Conservation (phyloP, 1,284 basidiomycete species). For the Bjerkandera adusta region DNA sequence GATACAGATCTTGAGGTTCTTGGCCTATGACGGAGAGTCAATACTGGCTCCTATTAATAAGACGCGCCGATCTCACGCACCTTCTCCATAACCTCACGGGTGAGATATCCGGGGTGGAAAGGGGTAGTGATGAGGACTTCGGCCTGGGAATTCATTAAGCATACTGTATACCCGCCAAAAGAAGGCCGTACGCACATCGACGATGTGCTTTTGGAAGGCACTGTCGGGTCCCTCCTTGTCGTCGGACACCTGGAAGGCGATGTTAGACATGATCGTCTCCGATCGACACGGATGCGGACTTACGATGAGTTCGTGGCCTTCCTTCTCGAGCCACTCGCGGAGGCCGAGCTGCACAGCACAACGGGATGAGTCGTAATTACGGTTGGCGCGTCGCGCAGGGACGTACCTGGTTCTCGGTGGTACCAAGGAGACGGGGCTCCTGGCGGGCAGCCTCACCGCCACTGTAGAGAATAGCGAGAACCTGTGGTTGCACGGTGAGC, state of each 20-base stretch:
- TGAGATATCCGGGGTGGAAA: slow-evolving; percentile 88
- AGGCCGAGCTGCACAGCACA: slow-evolving; percentile 41
- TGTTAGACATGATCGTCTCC: neutral
- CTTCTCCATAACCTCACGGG: slow-evolving; percentile 62
- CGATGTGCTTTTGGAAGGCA: slow-evolving; percentile 83
- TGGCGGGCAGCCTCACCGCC: slow-evolving; percentile 69
- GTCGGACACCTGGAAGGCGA: slow-evolving; percentile 41
- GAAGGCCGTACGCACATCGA: slow-evolving; percentile 58
- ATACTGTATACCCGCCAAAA: too few relatives aligned
- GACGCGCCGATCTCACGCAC: neutral
- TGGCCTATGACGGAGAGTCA: slow-evolving; percentile 48
- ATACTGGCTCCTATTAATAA: neutral
- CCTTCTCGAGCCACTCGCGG: slow-evolving; percentile 61
- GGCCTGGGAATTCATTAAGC: slow-evolving; percentile 37
- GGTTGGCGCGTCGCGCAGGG: neutral
- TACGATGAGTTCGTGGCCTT: slow-evolving; percentile 76
- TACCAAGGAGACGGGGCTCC: slow-evolving; percentile 83
- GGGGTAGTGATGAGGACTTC: slow-evolving; percentile 85
- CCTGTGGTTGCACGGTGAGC: slow-evolving; percentile 40
- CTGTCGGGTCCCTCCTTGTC: slow-evolving; percentile 86
- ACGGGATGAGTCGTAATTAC: neutral
- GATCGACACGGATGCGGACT: neutral
- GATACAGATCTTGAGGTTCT: slow-evolving; percentile 87
- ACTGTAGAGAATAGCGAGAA: slow-evolving; percentile 78
- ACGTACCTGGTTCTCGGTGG: slow-evolving; percentile 77